phyloP scores from a whole-genome alignment of 441 rosid species.

The Capsella rubella region DNA sequence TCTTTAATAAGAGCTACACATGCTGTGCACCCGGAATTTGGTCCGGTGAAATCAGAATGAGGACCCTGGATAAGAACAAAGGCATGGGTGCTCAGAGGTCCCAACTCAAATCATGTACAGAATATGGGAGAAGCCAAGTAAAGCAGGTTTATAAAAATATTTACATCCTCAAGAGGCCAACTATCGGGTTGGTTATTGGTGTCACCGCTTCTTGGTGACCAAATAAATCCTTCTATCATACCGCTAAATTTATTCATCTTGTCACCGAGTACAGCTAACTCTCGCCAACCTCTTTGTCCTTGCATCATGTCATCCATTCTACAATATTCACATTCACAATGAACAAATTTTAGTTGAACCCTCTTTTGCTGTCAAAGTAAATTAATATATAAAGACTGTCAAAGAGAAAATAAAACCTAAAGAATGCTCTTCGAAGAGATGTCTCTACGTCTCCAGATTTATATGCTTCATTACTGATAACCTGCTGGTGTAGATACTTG shows the following conservation, averaged over 20 bases:
- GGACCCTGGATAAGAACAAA: constrained; percentile 63
- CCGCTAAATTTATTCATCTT: constrained; percentile 85
- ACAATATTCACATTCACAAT: constrained; percentile 29
- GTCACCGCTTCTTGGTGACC: constrained; percentile 82
- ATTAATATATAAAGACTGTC: background rate
- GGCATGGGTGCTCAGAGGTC: background rate
- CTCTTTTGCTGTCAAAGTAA: background rate
- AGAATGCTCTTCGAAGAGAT: constrained; percentile 72
- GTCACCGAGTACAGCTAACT: constrained; percentile 85
- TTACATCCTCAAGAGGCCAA: constrained; percentile 89
- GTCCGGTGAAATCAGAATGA: constrained; percentile 89
- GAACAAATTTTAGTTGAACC: background rate
- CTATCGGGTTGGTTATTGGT: constrained; percentile 55
- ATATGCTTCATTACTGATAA: constrained; percentile 72
- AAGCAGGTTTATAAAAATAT: background rate
- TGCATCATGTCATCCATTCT: constrained; percentile 99
- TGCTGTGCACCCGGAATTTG: constrained; percentile 84
- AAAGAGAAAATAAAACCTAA: constrained; percentile 57
- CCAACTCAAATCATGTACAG: background rate
- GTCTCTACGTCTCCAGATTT: constrained; percentile 75
- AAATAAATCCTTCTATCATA: constrained; percentile 92
- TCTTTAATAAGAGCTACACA: constrained; percentile 72
- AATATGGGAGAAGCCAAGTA: background rate
- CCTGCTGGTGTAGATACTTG: constrained; percentile 88
- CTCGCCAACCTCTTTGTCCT: constrained; percentile 97